phyloP scores from a whole-genome alignment of 345 rosid species.

The Pseudoturritis turrita region DNA sequence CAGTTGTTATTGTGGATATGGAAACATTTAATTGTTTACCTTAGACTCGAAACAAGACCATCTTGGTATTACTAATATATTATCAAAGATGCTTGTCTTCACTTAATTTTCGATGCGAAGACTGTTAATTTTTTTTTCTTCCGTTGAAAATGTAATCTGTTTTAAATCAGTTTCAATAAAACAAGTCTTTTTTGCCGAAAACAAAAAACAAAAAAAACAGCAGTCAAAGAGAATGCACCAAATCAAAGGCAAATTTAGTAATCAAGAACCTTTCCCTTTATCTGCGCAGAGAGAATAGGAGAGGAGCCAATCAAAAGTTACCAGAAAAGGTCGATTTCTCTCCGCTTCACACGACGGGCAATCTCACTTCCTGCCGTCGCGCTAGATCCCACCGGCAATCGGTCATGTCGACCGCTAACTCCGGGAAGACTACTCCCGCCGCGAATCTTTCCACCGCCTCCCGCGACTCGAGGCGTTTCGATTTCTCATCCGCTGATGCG shows the following conservation, averaged over 20 bases:
- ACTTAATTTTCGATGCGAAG: no score
- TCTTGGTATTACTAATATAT: no score
- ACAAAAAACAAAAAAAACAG: no score
- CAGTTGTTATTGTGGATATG: no score
- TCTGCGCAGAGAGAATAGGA: not conserved
- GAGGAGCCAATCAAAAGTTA: not conserved
- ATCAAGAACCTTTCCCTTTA: not conserved
- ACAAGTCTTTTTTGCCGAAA: no score
- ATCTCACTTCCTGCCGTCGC: constrained; percentile 44
- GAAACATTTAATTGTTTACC: no score
- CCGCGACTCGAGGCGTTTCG: constrained; percentile 14
- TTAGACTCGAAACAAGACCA: no score
- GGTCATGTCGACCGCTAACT: constrained; percentile 48
- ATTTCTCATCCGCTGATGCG: constrained; percentile 47
- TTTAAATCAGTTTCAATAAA: no score
- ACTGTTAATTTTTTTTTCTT: no score
- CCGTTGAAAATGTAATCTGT: no score
- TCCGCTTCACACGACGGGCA: constrained; percentile 51
- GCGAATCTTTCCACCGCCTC: not conserved
- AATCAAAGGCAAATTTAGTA: not conserved
- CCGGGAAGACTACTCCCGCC: constrained; percentile 18
- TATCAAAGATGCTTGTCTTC: no score
- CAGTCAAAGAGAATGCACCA: not conserved
- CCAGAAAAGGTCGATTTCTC: constrained; percentile 8
- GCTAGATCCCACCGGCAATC: constrained; percentile 37